Evolutionary conservation across 345 rosid genomes (phyloP).

Genomic region (Geranium brycei): DNA sequence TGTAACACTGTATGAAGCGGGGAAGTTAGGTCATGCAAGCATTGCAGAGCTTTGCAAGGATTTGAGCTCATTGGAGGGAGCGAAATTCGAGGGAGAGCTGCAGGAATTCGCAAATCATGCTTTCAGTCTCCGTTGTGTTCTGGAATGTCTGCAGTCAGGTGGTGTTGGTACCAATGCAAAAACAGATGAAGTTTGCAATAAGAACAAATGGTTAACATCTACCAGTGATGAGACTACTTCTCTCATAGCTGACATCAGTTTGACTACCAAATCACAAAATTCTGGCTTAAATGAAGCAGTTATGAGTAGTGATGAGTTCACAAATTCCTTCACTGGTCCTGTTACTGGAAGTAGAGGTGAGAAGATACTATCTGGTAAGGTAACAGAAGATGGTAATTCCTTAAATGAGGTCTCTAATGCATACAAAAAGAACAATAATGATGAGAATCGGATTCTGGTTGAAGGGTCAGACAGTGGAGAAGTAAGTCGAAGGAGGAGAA

Average conservation of each 20-base stretch:
- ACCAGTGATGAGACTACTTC: conserved; percentile 39
- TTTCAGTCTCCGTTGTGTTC: conserved; percentile 88
- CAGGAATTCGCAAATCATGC: conserved; percentile 99
- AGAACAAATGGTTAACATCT: conserved; percentile 25
- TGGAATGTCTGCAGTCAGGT: conserved; percentile 87
- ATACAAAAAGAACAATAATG: no score
- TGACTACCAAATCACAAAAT: conserved; percentile 23
- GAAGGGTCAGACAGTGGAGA: conserved; percentile 10
- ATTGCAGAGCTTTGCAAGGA: conserved; percentile 96
- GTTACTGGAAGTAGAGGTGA: conserved; percentile 24
- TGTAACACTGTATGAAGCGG: conserved; percentile 94
- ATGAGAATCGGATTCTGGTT: no score
- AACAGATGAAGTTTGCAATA: conserved; percentile 30
- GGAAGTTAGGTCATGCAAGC: conserved; percentile 83
- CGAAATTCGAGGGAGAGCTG: conserved; percentile 94
- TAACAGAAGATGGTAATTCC: conserved; percentile 27
- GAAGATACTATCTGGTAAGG: conserved; percentile 23
- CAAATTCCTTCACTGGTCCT: conserved; percentile 18
- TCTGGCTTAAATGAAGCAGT: conserved; percentile 13
- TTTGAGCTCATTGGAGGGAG: conserved; percentile 80
- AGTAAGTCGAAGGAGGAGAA: conserved; percentile 41
- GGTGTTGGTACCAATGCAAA: conserved; percentile 50
- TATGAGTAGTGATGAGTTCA: conserved; percentile 20
- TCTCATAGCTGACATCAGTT: conserved; percentile 33
- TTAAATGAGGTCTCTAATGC: conserved; percentile 11